phyloP scores from a whole-genome alignment of 2,329 filamentous ascomycete genomes.

The Trichoderma koningiopsis region DNA sequence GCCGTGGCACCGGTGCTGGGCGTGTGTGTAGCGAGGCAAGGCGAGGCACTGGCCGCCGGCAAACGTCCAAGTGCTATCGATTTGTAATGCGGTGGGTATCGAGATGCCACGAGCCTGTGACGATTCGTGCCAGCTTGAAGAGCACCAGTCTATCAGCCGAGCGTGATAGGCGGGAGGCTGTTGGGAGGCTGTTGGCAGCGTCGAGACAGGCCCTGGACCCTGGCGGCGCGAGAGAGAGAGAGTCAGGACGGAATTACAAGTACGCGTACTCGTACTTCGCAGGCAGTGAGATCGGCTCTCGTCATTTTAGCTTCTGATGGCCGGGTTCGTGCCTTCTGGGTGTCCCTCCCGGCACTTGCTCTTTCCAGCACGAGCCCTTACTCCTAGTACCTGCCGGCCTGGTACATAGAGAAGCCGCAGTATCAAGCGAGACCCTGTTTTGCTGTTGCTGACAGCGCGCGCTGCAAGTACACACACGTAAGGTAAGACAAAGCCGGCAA shows the following conservation, averaged over 20 bases:
- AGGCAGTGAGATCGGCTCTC: constrained; percentile 21
- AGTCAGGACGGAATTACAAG: neutral
- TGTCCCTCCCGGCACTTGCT: constrained; percentile 16
- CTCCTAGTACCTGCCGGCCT: neutral
- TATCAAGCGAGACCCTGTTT: neutral
- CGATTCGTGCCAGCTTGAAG: neutral
- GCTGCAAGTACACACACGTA: neutral
- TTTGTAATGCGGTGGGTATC: constrained; percentile 23
- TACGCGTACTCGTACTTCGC: neutral
- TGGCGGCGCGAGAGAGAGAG: neutral
- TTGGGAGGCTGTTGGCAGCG: neutral
- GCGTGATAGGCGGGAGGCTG: neutral
- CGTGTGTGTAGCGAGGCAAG: constrained; percentile 11
- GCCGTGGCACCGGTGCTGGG: constrained; percentile 13
- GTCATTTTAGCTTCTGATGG: constrained; percentile 9
- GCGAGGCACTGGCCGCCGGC: neutral
- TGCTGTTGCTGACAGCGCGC: neutral
- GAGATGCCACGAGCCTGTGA: constrained; percentile 15
- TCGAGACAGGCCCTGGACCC: neutral
- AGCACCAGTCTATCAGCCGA: neutral
- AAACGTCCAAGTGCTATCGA: constrained; percentile 17
- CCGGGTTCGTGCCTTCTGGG: neutral
- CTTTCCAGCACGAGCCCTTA: constrained; percentile 7
- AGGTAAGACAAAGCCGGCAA: neutral
- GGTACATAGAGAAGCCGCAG: neutral